Conservation (phyloP, 2,329 filamentous ascomycete species). For the Coniochaeta sp. region DNA sequence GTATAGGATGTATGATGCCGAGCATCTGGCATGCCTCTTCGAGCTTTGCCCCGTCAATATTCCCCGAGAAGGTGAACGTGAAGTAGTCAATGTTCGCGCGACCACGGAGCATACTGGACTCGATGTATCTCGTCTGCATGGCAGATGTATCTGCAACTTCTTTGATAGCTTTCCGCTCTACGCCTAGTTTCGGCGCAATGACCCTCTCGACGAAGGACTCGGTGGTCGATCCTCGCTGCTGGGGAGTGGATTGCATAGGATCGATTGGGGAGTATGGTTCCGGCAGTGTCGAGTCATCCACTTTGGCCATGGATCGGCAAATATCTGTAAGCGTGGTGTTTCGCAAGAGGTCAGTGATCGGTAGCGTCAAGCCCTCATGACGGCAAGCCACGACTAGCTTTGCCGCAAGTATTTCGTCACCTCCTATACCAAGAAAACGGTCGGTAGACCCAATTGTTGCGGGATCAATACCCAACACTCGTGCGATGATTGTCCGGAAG, state of each 20-base stretch:
- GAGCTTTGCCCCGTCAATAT: conserved; percentile 32
- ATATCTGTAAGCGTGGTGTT: conserved; percentile 36
- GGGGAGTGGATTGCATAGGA: background rate
- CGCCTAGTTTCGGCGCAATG: conserved; percentile 34
- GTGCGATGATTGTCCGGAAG: conserved; percentile 41
- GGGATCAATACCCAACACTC: conserved; percentile 30
- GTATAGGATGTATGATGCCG: conserved; percentile 37
- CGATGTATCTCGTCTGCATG: conserved; percentile 39
- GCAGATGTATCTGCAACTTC: conserved; percentile 42
- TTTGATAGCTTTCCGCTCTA: conserved; percentile 32
- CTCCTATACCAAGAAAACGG: conserved; percentile 38
- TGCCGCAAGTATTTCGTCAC: conserved; percentile 35
- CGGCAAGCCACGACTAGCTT: conserved; percentile 37
- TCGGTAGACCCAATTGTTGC: conserved; percentile 31
- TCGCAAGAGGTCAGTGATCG: conserved; percentile 33
- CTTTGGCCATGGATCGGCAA: conserved; percentile 24
- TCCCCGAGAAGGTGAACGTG: conserved; percentile 38
- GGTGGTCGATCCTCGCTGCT: conserved; percentile 11
- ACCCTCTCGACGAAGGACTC: conserved; percentile 30
- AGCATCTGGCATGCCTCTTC: conserved; percentile 39
- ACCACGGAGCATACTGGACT: conserved; percentile 35
- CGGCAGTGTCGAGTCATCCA: conserved; percentile 11
- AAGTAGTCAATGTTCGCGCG: conserved; percentile 40
- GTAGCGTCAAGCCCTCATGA: conserved; percentile 30
- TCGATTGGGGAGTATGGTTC: background rate